Evolutionary conservation across 768 basidiomycete species (phyloP), one percentile per base, ranked within the genome.

Genomic region (Lactarius vividus): DNA sequence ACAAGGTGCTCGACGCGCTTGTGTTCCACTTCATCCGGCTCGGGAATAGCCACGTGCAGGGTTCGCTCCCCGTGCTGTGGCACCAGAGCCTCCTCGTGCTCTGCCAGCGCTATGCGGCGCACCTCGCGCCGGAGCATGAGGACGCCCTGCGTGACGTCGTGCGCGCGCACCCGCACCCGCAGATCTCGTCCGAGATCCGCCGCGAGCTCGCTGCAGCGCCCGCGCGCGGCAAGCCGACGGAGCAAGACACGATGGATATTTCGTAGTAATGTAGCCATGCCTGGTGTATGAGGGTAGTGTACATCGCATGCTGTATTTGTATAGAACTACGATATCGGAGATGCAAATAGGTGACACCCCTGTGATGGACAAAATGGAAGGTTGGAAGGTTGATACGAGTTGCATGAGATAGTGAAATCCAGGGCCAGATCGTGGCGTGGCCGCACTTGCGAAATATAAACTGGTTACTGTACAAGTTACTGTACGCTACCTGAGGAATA

Each of bases 11-110:
- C 61, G 97, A 99, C 74, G 91, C 93, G 3, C 85, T 99, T 64
- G 96, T 98, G 15, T 96, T 97, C 82, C 97, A 99, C 79, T 99
- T 97, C 75, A 94, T 98, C 72, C 89, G 95, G 29, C 87, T 98
- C 52, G 94, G 95, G 29, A 96, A 97, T 75, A 88, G 88, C 16
- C 91, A 93, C 78, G 92, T 89, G 77, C 87, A 85, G 2, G 88
- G 90, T 56, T 88, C 88, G 74, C 82, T 98, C 35, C 96, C 97
- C n/a, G 97, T 98, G 15, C 81, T 99, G 13, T 99, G 97, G 97
- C 94, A 99, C 75, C 97, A 99, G 77, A 93, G 92, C 75, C 81
- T 99, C 61, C 83, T 99, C 28, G 93, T 96, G 3, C 98, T 98
- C 75, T 87, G 85, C 44, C 97, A 99, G 77, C 82, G 96, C 73